A percentile compares a stretch with the other conserved stretches of the same genome.
Conservation (phyloP, 192 early-diverging fungal genomes). For the Linnemannia elongata region DNA sequence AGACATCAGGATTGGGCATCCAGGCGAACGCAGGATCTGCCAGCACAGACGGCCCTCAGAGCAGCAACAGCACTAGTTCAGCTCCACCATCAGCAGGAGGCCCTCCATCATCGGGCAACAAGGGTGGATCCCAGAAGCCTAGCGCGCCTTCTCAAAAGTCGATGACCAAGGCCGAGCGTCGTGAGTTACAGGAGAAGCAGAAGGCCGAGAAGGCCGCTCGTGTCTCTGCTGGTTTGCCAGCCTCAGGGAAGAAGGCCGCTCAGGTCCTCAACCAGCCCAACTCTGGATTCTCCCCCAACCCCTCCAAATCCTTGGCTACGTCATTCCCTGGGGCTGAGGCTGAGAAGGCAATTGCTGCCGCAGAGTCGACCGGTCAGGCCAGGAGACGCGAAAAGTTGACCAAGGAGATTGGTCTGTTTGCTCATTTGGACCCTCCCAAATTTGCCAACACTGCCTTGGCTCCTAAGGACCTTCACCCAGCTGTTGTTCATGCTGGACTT, state of each 20-base stretch:
- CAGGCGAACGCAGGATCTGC: conserved; percentile 15
- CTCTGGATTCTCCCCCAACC: conserved; percentile 35
- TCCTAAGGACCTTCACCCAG: conserved; percentile 84
- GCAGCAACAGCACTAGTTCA: conserved; percentile 9
- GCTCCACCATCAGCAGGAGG: conserved; percentile 13
- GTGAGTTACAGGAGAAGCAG: conserved; percentile 88
- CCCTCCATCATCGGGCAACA: conserved; percentile 6
- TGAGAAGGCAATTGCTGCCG: conserved; percentile 43
- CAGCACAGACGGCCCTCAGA: conserved; percentile 25
- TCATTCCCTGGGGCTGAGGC: conserved; percentile 49
- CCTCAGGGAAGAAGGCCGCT: conserved; percentile 58
- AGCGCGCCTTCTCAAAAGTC: conserved; percentile 48
- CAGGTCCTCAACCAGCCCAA: conserved; percentile 31
- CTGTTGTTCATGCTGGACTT: conserved; percentile 86
- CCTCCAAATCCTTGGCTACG: conserved; percentile 29
- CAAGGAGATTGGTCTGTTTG: conserved; percentile 77
- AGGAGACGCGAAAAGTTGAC: conserved; percentile 51
- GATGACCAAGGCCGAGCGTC: conserved; percentile 93
- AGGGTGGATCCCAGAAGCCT: conserved; percentile 36
- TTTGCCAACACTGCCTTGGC: conserved; percentile 61
- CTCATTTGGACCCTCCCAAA: conserved; percentile 78
- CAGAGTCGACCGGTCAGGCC: conserved; percentile 46
- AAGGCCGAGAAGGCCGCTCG: conserved; percentile 81
- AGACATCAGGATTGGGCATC: conserved; percentile 43
- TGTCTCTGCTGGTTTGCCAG: conserved; percentile 49